Conservation (phyloP, 441 rosid species). For the Lagerstroemia fauriei region DNA sequence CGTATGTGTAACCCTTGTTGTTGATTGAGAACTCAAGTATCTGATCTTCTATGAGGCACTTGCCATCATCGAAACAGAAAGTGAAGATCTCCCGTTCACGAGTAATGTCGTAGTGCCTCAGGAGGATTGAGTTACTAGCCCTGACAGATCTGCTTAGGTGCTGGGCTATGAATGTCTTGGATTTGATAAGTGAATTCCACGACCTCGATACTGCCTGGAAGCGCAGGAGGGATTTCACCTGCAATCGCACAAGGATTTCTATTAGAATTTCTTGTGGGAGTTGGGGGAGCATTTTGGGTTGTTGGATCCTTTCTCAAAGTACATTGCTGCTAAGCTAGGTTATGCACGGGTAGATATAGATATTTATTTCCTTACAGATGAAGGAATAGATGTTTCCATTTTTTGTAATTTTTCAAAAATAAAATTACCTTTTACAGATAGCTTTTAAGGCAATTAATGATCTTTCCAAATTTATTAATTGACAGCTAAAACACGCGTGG, state of each 20-base stretch:
- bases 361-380: too few species aligned
- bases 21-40: background rate
- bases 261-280: background rate
- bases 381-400: too few species aligned
- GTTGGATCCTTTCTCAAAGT: too few species aligned
- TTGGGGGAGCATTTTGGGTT: background rate
- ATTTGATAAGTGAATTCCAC: background rate
- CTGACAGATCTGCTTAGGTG: background rate
- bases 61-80: slow-evolving; percentile 4
- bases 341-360: too few species aligned
- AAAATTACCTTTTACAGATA: too few species aligned
- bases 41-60: background rate
- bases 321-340: too few species aligned
- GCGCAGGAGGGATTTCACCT: background rate
- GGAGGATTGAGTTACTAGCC: background rate
- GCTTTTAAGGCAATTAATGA: too few species aligned
- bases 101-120: background rate
- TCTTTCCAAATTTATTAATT: too few species aligned
- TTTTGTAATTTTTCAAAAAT: background rate
- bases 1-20: background rate
- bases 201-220: background rate
- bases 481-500: too few species aligned
- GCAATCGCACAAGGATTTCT: background rate
- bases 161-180: background rate
- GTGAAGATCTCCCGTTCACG: background rate